Evolutionary conservation across 805 yeast genomes (phyloP).

Genomic region (Ogataea methylovora): DNA sequence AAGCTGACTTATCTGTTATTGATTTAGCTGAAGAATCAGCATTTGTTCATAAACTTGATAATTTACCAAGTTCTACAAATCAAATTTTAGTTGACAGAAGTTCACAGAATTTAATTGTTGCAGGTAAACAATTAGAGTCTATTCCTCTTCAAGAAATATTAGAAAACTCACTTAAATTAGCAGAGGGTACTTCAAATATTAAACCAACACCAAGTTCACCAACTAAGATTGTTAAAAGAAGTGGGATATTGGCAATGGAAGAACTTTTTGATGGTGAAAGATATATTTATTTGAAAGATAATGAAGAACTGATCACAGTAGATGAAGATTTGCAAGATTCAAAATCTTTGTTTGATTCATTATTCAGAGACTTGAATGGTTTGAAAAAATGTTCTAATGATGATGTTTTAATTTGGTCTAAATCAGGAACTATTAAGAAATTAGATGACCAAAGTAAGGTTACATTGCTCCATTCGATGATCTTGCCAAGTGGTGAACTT

Average conservation of each 20-base stretch:
- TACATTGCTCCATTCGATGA: conserved; percentile 6
- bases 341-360: conserved; percentile 24
- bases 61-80: conserved; percentile 11
- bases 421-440: conserved; percentile 30
- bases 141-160: conserved; percentile 12
- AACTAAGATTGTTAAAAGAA: conserved; percentile 18
- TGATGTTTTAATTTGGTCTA: conserved; percentile 33
- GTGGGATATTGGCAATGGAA: conserved; percentile 26
- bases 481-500: conserved; percentile 23
- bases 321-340: conserved; percentile 13
- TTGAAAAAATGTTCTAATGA: conserved; percentile 26
- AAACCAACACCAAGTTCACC: conserved; percentile 20
- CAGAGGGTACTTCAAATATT: conserved; percentile 3
- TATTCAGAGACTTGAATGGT: conserved; percentile 32
- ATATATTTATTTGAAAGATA: conserved; percentile 27
- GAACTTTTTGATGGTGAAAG: conserved; percentile 15
- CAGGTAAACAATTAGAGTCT: conserved; percentile 7
- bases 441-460: conserved; percentile 8
- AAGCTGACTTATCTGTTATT: conserved; percentile 26
- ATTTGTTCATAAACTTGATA: conserved; percentile 12
- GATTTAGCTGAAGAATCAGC: conserved; percentile 17
- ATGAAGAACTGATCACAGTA: conserved; percentile 28
- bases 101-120: conserved; percentile 10
- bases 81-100: conserved; percentile 15
- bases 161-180: background rate